phyloP scores from a whole-genome alignment of 257 asterid genomes.

The Eucommia ulmoides region DNA sequence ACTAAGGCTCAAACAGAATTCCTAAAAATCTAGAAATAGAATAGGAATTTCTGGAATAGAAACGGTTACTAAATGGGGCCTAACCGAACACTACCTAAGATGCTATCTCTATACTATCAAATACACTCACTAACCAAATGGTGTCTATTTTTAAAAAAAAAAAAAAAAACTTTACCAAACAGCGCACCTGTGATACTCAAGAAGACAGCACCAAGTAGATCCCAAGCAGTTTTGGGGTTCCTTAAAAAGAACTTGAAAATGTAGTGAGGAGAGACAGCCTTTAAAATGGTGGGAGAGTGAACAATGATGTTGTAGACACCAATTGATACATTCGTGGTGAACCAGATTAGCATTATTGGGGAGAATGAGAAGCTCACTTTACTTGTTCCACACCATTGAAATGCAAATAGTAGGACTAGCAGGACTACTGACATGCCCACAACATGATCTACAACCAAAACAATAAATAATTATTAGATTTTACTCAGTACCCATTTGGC shows the following conservation, averaged over 20 bases:
- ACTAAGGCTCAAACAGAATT: too few relatives aligned
- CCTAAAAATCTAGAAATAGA: too few relatives aligned
- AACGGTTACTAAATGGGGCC: too few relatives aligned
- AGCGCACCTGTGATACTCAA: background rate
- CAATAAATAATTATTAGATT: background rate
- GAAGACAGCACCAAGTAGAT: constrained; percentile 3
- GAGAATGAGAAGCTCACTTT: constrained; percentile 1
- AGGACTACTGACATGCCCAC: background rate
- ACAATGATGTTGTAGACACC: background rate
- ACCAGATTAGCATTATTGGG: background rate
- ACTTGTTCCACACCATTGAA: constrained; percentile 2
- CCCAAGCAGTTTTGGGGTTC: constrained; percentile 2
- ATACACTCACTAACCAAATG: too few relatives aligned
- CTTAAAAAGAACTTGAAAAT: background rate
- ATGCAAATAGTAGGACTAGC: background rate
- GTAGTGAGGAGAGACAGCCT: constrained; percentile 1
- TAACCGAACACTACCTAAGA: too few relatives aligned
- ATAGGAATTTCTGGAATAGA: too few relatives aligned
- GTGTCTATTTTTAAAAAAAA: too few relatives aligned
- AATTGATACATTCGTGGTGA: background rate
- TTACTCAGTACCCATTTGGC: background rate
- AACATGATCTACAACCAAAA: background rate
- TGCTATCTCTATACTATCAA: too few relatives aligned
- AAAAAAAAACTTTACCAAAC: too few relatives aligned
- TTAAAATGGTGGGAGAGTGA: background rate